Percentiles rank a stretch among this genome's conserved stretches.
Conservation (phyloP, 2,329 filamentous ascomycete genomes). For the Curvularia sp. region DNA sequence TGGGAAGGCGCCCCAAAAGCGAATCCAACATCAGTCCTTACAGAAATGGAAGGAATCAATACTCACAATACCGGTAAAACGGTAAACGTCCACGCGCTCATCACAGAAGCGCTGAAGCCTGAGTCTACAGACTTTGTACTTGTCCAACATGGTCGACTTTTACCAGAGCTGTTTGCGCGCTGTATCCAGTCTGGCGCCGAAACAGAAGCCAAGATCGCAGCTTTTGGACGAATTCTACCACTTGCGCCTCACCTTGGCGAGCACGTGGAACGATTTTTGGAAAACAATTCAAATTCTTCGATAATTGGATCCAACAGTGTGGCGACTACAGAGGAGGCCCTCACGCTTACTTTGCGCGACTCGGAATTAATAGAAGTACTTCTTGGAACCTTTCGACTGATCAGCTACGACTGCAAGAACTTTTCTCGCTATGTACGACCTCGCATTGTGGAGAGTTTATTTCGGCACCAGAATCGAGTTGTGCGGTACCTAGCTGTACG, state of each 20-base stretch:
- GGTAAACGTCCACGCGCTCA: constrained; percentile 39
- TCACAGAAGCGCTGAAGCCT: constrained; percentile 62
- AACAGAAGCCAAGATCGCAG: constrained; percentile 61
- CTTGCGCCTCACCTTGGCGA: constrained; percentile 81
- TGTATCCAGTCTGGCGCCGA: constrained; percentile 66
- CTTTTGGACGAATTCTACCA: constrained; percentile 80
- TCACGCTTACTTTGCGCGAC: constrained; percentile 7
- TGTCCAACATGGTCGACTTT: constrained; percentile 74
- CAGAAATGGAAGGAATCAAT: constrained; percentile 30
- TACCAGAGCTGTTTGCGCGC: constrained; percentile 82
- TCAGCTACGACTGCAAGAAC: constrained; percentile 74
- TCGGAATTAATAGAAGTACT: constrained; percentile 57
- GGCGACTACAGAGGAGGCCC: not conserved
- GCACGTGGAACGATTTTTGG: constrained; percentile 66
- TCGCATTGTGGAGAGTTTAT: constrained; percentile 71
- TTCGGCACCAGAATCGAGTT: constrained; percentile 64
- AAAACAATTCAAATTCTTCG: constrained; percentile 39
- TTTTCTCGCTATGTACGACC: constrained; percentile 73
- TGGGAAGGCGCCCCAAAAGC: constrained; percentile 45
- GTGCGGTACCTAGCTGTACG: constrained; percentile 84
- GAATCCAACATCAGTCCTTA: constrained; percentile 18
- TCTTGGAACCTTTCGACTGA: constrained; percentile 77
- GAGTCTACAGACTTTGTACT: constrained; percentile 77
- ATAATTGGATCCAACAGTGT: constrained; percentile 27
- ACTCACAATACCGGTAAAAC: constrained; percentile 32